These are phyloP conservation scores for Rhododendron vialii DNA, from an alignment of 148 eudicot genomes.

Conservation along the genomic window DNA sequence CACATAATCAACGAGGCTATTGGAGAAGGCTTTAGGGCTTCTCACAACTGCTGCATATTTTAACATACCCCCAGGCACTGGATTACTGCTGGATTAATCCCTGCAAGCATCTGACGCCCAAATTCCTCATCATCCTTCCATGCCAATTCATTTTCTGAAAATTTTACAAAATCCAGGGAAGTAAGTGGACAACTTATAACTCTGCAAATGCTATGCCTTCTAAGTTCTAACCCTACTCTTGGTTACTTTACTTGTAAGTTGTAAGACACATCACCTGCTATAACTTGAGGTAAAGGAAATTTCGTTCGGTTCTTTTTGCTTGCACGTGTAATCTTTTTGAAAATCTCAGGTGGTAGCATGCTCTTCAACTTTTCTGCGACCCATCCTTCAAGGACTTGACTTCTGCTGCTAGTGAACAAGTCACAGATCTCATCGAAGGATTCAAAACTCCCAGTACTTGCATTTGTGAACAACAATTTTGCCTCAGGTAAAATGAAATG, in stretches of 20 bases:
- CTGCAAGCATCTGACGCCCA: slow-evolving; percentile 32
- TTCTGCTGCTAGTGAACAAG: slow-evolving; percentile 13
- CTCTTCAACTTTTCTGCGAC: slow-evolving; percentile 14
- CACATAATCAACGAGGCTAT: background rate
- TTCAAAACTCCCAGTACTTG: slow-evolving; percentile 4
- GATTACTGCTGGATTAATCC: slow-evolving; percentile 28
- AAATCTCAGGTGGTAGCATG: slow-evolving; percentile 5
- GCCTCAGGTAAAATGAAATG: slow-evolving; percentile 21
- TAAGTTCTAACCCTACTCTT: background rate
- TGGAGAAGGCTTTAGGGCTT: background rate
- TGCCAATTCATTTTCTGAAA: slow-evolving; percentile 21
- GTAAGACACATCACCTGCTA: slow-evolving; percentile 15
- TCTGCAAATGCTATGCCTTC: background rate
- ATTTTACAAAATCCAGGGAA: background rate
- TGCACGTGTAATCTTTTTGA: slow-evolving; percentile 12
- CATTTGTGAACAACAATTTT: background rate
- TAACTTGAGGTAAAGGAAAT: slow-evolving; percentile 11
- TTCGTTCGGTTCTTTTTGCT: background rate
- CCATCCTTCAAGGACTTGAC: slow-evolving; percentile 12
- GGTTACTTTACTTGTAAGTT: no score
- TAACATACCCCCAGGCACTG: slow-evolving; percentile 16
- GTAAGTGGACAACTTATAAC: background rate
- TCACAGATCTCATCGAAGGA: slow-evolving; percentile 15
- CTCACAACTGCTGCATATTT: background rate
- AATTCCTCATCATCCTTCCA: slow-evolving; percentile 34